A percentile compares a stretch with the other conserved stretches of the same genome.
These are phyloP conservation scores for Nemophila menziesii DNA, from an alignment of 257 asterid species.

Conservation along the genomic window DNA sequence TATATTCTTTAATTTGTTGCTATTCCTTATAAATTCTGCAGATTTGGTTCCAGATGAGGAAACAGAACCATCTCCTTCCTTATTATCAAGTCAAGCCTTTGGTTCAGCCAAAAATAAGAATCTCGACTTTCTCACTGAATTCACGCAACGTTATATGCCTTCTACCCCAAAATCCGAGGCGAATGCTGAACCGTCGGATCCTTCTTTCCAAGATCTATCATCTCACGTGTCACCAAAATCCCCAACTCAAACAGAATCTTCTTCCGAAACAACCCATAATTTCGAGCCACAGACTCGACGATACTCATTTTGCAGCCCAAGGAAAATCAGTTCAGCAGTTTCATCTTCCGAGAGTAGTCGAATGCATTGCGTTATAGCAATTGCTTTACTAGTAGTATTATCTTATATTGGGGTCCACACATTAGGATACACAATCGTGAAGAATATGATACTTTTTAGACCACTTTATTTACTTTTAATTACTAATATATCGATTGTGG, in stretches of 20 bases:
- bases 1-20: neutral
- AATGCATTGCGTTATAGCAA: constrained; percentile 33
- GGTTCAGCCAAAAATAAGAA: neutral
- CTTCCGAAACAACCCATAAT: constrained; percentile 13
- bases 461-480: constrained; percentile 60
- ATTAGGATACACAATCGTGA: constrained; percentile 22
- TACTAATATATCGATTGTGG: constrained; percentile 48
- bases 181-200: constrained; percentile 16
- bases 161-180: constrained; percentile 17
- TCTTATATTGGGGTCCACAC: constrained; percentile 46
- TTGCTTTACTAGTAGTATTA: constrained; percentile 49
- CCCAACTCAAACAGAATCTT: constrained; percentile 9
- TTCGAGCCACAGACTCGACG: constrained; percentile 15
- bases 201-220: constrained; percentile 19
- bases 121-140: constrained; percentile 19
- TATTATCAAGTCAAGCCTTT: constrained; percentile 23
- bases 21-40: constrained; percentile 6
- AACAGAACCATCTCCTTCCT: constrained; percentile 12
- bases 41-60: constrained; percentile 20
- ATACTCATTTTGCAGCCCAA: constrained; percentile 18
- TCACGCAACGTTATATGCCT: constrained; percentile 24
- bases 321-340: constrained; percentile 41
- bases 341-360: constrained; percentile 55
- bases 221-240: constrained; percentile 24
- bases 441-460: constrained; percentile 28